Base-by-base conservation (phyloP, 164 flowering plant genomes). In the Malania oleifera region DNA sequence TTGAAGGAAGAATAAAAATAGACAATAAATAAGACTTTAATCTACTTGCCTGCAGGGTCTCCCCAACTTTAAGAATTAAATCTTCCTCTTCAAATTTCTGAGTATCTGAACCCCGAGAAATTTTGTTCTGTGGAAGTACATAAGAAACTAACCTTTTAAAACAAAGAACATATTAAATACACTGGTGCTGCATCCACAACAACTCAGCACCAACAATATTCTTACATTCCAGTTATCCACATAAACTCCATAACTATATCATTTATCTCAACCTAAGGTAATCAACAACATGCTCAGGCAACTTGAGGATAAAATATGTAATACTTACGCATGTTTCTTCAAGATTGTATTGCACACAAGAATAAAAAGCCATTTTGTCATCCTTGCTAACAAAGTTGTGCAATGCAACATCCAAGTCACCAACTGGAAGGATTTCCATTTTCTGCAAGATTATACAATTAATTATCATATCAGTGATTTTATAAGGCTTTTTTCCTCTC, bases 401-500 rank as follows among this genome's bases (percentile, higher is more conserved):
- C 39, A 93, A 77, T 49, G 99, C 97, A 68, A 79, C 83, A 80
- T 85, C 92, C 85, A 93, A 69, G 71, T 93, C 99, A 71, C 75
- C 82, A 59, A 93, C 96, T 0, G 97, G 99, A 58, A 90, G 95
- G 53, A 93, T 81, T 80, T 93, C 99, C 99, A 93, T 93, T 84
- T 88, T 90, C 99, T 93, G 91, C 69, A 78, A 62, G 27, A 69
- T 28, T n/a, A n/a, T n/a, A n/a, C n/a, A n/a, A n/a, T n/a, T n/a
- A n/a, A n/a, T n/a, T n/a, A n/a, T n/a, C n/a, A n/a, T n/a, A n/a
- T n/a, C n/a, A n/a, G n/a, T n/a, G n/a, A n/a, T n/a, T n/a, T n/a
- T n/a, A n/a, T n/a, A n/a, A n/a, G n/a, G n/a, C n/a, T n/a, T n/a
- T n/a, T n/a, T n/a, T n/a, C n/a, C n/a, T n/a, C n/a, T n/a, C n/a